Percentiles rank a stretch among this genome's conserved stretches.
Evolutionary conservation across 1,139 yeast species (phyloP).

Genomic region (Eremothecium sinecaudum): DNA sequence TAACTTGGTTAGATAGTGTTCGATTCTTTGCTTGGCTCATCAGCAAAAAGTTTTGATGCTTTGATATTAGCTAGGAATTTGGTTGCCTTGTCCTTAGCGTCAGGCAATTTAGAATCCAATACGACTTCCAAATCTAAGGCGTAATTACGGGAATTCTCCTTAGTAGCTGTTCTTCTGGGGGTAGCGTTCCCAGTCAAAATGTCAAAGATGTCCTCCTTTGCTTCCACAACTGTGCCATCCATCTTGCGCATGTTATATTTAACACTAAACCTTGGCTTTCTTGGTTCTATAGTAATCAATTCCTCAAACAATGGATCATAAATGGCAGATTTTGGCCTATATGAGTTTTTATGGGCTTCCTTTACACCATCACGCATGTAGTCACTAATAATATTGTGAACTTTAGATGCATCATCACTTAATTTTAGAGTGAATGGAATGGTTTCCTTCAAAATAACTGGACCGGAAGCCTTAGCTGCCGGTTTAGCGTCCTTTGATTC

Average conservation of each 20-base stretch:
- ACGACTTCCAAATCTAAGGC: conserved; percentile 29
- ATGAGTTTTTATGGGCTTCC: conserved; percentile 18
- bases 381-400: conserved; percentile 14
- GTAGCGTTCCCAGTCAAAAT: conserved; percentile 28
- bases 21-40: too few relatives aligned
- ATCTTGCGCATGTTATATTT: conserved; percentile 21
- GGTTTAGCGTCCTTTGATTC: conserved; percentile 17
- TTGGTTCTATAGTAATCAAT: conserved; percentile 48
- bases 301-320: conserved; percentile 60
- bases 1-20: too few relatives aligned
- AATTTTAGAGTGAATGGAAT: conserved; percentile 15
- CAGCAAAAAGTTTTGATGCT: too few relatives aligned
- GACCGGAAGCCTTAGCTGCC: conserved; percentile 13
- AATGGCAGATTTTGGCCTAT: conserved; percentile 32
- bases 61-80: conserved; percentile 21
- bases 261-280: conserved; percentile 48
- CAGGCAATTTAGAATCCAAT: conserved; percentile 30
- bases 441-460: conserved; percentile 26
- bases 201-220: conserved; percentile 40
- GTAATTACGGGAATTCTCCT: conserved; percentile 11
- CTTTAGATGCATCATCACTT: conserved; percentile 12
- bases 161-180: conserved; percentile 3
- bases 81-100: conserved; percentile 23
- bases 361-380: conserved; percentile 21
- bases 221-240: conserved; percentile 16